These are phyloP conservation scores for Fusarium keratoplasticum DNA, from an alignment of 2,329 filamentous ascomycete genomes.

Conservation along the genomic window DNA sequence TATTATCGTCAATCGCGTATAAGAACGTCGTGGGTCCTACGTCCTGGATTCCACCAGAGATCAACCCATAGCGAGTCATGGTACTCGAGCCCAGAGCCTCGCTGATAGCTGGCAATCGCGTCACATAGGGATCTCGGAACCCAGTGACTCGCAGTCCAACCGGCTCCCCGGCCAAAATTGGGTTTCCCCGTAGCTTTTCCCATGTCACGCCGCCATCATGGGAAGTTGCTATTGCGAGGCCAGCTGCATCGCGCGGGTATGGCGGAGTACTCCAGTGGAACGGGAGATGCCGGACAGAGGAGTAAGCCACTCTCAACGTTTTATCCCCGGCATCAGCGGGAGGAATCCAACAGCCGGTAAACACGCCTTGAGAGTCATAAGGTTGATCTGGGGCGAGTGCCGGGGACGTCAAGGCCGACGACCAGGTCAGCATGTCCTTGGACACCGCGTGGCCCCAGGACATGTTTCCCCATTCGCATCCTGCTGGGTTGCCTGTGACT, in stretches of 20 bases:
- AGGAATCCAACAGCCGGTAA: conserved; percentile 61
- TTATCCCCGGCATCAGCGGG: conserved; percentile 56
- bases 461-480: conserved; percentile 51
- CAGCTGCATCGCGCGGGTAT: conserved; percentile 50
- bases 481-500: conserved; percentile 45
- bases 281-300: conserved; percentile 46
- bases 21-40: conserved; percentile 58
- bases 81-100: conserved; percentile 9
- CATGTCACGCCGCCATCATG: conserved; percentile 49
- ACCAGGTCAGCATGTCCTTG: conserved; percentile 53
- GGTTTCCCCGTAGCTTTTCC: conserved; percentile 41
- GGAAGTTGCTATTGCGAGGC: conserved; percentile 52
- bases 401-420: conserved; percentile 46
- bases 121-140: conserved; percentile 47
- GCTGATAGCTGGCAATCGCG: conserved; percentile 39
- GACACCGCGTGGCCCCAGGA: conserved; percentile 63
- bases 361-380: conserved; percentile 63
- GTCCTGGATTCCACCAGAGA: conserved; percentile 58
- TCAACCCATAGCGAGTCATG: conserved; percentile 54
- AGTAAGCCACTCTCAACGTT: conserved; percentile 46
- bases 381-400: conserved; percentile 50
- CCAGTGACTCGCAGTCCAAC: conserved; percentile 42
- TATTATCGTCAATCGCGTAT: conserved; percentile 53
- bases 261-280: conserved; percentile 46
- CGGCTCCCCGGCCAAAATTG: conserved; percentile 44